A percentile compares a stretch with the other conserved stretches of the same genome.
Evolutionary conservation across 257 asterid species (phyloP).

Genomic region (Fraxinus excelsior): DNA sequence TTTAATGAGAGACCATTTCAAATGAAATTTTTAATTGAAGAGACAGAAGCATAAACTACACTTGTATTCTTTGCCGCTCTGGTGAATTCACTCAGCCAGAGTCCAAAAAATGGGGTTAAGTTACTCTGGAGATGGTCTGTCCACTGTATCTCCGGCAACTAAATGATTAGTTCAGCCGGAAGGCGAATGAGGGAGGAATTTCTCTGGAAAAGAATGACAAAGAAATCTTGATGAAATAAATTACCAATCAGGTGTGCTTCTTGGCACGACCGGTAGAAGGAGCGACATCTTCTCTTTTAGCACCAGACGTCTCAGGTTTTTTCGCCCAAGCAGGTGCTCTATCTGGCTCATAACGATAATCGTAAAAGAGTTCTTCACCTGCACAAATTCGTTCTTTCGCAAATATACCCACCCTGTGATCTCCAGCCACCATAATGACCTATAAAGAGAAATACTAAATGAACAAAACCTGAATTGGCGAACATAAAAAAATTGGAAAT

Average conservation of each 20-base stretch:
- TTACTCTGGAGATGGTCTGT: constrained; percentile 15
- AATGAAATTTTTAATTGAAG: neutral
- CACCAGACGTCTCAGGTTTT: constrained; percentile 78
- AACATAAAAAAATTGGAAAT: neutral
- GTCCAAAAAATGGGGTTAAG: constrained; percentile 3
- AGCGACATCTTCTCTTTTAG: constrained; percentile 34
- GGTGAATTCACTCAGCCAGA: neutral
- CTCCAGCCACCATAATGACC: constrained; percentile 95
- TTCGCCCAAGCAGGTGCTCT: constrained; percentile 93
- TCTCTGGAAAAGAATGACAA: neutral
- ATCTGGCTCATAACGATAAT: constrained; percentile 78
- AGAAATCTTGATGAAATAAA: constrained; percentile 14
- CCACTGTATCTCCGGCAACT: neutral
- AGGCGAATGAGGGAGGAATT: neutral
- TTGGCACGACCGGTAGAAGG: constrained; percentile 43
- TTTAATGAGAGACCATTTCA: neutral
- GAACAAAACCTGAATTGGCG: constrained; percentile 1
- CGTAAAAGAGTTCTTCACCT: constrained; percentile 91
- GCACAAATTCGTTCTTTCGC: constrained; percentile 77
- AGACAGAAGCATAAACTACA: constrained; percentile 3
- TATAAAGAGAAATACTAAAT: constrained; percentile 37
- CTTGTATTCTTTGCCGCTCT: neutral
- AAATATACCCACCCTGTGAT: constrained; percentile 89
- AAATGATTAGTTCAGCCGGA: neutral
- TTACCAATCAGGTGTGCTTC: constrained; percentile 38